These are phyloP conservation scores for Erythrobasidium yunnanense DNA, from an alignment of 768 basidiomycete genomes.

Conservation along the genomic window DNA sequence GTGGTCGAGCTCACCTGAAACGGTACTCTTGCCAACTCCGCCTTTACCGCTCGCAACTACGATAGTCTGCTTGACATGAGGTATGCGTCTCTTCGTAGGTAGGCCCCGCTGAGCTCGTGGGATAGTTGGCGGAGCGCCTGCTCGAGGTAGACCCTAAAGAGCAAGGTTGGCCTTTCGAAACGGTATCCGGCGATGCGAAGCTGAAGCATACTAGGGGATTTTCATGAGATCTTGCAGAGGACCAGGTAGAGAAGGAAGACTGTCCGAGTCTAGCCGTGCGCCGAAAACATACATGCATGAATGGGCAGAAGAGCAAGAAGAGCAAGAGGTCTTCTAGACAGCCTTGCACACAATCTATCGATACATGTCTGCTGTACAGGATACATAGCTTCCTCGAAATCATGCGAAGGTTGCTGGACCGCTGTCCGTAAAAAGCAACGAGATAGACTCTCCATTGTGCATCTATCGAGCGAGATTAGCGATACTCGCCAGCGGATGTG, in stretches of 20 bases:
- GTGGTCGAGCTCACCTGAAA: constrained; percentile 55
- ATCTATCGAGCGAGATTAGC: constrained; percentile 43
- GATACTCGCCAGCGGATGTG: not conserved
- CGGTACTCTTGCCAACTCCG: constrained; percentile 87
- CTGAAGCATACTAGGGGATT: constrained; percentile 34
- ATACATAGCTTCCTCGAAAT: not conserved
- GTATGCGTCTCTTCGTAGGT: constrained; percentile 43
- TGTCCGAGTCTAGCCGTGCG: not conserved
- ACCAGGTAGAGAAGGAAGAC: not conserved
- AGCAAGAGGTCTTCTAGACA: not conserved
- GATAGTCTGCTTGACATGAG: constrained; percentile 65
- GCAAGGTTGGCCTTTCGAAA: not conserved
- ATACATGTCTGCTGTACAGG: not conserved
- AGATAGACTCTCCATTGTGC: constrained; percentile 88
- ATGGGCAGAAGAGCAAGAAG: not conserved
- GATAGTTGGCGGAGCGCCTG: constrained; percentile 43
- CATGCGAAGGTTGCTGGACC: constrained; percentile 22
- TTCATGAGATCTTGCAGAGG: constrained; percentile 30
- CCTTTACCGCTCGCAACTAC: constrained; percentile 88
- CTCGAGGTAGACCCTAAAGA: constrained; percentile 44
- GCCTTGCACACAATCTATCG: not conserved
- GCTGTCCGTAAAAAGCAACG: constrained; percentile 64
- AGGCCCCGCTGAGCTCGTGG: constrained; percentile 43
- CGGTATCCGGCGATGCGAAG: too few relatives aligned
- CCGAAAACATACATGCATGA: not conserved